Base-by-base conservation (phyloP, 2,329 filamentous ascomycete species). In the Balansia obtecta region DNA sequence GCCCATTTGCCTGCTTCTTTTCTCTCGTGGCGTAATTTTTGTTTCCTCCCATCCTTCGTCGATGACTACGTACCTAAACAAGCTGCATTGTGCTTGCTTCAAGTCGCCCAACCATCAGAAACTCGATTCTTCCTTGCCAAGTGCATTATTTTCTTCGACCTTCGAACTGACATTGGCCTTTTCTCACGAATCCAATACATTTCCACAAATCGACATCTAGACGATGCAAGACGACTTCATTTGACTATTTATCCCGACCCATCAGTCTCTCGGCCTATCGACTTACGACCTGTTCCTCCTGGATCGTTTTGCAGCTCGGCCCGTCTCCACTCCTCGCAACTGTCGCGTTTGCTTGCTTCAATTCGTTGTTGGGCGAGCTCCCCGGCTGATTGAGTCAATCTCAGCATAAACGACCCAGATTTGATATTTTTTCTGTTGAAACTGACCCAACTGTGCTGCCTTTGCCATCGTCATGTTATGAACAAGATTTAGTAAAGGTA, bases 401-500 rank as follows among this genome's bases (percentile, higher is more conserved):
- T 39, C 20, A 13, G 16, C 27, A 30, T 30, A 40, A 22, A 42
- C n/a, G 34, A 37, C 7, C 15, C 15, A 12, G 15, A 37, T 13
- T 15, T 37, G 15, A 37, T 15, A 18, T n/a, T 12, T n/a, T 12
- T 8, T 39, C 13, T 20, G 30, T 27, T 13, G 16, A 48, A 34
- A 5, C n/a, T 4, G 11, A 32, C 10, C 33, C 30, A 30, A 46
- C 45, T 43, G 42, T 46, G 46, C 46, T 43, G 46, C 20, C 20
- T 44, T 49, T 22, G 39, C 43, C 39, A 41, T 49, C 46, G 50
- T 43, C 50, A 52, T 52, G 50, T 38, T 52, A 43, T 52, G 32
- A 49, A 46, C 37, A 41, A n/a, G n/a, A 18, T 34, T 32, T n/a
- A 43, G 4, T 27, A 22, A 22, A 39, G 30, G 30, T 44, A 38